Evolutionary conservation across 208 protist species (phyloP), one percentile per base, ranked within the genome.

Genomic region (Trypanosoma cruzi): DNA sequence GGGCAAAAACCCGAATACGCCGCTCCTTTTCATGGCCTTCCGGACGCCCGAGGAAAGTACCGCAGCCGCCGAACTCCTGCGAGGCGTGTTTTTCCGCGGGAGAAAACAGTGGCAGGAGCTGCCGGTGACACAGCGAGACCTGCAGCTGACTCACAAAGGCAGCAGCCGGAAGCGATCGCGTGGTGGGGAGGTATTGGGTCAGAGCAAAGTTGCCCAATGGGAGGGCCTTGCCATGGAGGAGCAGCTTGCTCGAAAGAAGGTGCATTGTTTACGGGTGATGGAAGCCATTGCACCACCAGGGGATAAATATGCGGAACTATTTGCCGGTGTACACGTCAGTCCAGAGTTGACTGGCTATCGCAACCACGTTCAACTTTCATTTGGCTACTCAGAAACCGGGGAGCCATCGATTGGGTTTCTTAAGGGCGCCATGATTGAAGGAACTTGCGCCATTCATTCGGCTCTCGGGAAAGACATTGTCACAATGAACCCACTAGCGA

Each of bases 341-440:
- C 93, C 95, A 2, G 40, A 71, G 0, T 75, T 66, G 28, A 66
- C 79, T 56, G 85, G 92, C 20, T 98, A 98, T 77, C 88, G 96
- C 56, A 98, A 98, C 60, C 97, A 98, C 78, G 83, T 89, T 28
- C 84, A 95, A 61, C 80, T 98, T 24, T 89, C 92, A 24, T 94
- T 95, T 70, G 96, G 95, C n/a, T 73, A 68, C 42, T 73, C 79
- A 52, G 71, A 73, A 0, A 52, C 71, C 36, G 89, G 92, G 26
- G 73, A 63, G 20, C 77, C 88, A 2, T 73, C 81, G 16, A 71
- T 93, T 59, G 86, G 86, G 26, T 93, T 92, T 60, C 52, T 82
- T n/a, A 83, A 80, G 29, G 94, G 90, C 55, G 65, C 89, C 5
- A 73, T 94, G 67, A 66, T 95, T 29, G 93, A 93, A 22, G 93